Conservation (phyloP, 352 stramenopile species). For the Phytophthora cactorum region DNA sequence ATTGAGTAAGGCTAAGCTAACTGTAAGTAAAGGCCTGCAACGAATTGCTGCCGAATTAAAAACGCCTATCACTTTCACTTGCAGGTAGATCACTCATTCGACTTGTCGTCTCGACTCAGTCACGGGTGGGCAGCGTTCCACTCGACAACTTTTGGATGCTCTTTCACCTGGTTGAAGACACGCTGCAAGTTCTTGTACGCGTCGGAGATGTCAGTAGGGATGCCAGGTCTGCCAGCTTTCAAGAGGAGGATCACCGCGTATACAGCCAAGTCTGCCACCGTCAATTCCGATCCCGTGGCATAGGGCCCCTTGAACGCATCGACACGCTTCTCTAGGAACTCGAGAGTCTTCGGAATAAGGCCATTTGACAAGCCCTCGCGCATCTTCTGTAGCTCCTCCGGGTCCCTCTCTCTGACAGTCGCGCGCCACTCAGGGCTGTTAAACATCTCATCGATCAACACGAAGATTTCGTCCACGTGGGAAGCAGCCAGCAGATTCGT, state of each 20-base stretch:
- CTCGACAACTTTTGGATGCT: slow-evolving; percentile 44
- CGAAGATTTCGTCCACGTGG: slow-evolving; percentile 50
- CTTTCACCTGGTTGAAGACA: slow-evolving; percentile 35
- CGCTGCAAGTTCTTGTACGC: slow-evolving; percentile 31
- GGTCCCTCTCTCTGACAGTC: slow-evolving; percentile 14
- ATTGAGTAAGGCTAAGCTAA: too few species aligned
- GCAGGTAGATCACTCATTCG: background rate
- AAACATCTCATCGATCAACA: slow-evolving; percentile 46
- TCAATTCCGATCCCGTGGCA: slow-evolving; percentile 34
- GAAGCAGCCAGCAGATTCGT: slow-evolving; percentile 32
- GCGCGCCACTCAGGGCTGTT: slow-evolving; percentile 21
- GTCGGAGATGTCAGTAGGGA: slow-evolving; percentile 37
- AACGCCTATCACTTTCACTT: background rate
- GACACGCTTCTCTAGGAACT: slow-evolving; percentile 45
- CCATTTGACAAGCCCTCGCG: slow-evolving; percentile 35
- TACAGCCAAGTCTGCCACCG: slow-evolving; percentile 52
- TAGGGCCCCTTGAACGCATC: slow-evolving; percentile 30
- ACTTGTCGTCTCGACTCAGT: background rate
- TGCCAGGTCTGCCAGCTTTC: slow-evolving; percentile 31
- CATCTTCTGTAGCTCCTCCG: slow-evolving; percentile 43
- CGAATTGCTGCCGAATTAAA: background rate
- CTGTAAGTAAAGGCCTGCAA: background rate
- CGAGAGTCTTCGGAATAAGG: slow-evolving; percentile 41
- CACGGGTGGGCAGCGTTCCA: slow-evolving; percentile 26
- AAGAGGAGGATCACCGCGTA: slow-evolving; percentile 37